These are phyloP conservation scores for Graphiopsis chlorocephala DNA, from an alignment of 2,329 filamentous ascomycete species.

Conservation along the genomic window DNA sequence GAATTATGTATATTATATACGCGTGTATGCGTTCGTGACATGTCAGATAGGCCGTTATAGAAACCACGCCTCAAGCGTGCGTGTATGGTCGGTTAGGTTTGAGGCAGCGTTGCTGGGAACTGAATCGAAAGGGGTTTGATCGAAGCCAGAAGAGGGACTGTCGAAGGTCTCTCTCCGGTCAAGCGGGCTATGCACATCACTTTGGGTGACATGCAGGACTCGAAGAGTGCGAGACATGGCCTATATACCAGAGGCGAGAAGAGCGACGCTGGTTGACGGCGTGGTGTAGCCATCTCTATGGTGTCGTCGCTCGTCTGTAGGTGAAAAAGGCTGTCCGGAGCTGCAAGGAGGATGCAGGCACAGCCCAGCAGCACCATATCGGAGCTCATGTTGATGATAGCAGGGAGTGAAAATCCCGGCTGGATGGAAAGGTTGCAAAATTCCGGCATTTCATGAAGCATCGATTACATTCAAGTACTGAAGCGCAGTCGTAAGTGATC, in stretches of 20 bases:
- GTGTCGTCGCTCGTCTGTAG: not conserved
- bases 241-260: not conserved
- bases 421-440: not conserved
- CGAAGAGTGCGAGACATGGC: not conserved
- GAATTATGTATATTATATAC: not conserved
- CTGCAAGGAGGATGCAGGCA: not conserved
- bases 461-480: conserved; percentile 7
- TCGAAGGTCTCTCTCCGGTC: not conserved
- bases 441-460: not conserved
- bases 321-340: not conserved
- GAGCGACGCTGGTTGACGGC: not conserved
- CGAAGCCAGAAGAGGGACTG: not conserved
- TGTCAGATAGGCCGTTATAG: not conserved
- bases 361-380: not conserved
- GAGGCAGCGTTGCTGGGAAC: not conserved
- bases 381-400: not conserved
- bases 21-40: not conserved
- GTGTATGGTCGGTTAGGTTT: not conserved
- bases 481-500: conserved; percentile 40
- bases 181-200: not conserved
- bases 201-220: not conserved
- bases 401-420: not conserved
- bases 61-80: not conserved
- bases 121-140: not conserved
- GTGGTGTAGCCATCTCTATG: not conserved